Evolutionary conservation across 306 rosid species (phyloP), one percentile per base, ranked within the genome.

Genomic region (Delonix regia): DNA sequence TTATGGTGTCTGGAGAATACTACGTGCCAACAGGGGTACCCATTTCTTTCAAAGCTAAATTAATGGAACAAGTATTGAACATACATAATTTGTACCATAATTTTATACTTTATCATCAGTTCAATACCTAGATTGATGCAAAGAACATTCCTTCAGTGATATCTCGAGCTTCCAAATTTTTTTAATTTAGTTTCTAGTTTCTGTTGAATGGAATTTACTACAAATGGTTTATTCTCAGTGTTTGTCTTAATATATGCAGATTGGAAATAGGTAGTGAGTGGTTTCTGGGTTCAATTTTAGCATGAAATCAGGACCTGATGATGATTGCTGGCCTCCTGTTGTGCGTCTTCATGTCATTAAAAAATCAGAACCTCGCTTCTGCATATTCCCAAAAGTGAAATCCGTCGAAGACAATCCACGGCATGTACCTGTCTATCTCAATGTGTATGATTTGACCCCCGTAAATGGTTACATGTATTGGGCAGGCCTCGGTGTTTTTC

Each of bases 401-500:
- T 39, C 51, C 1, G 49, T 39, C 39, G 52, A 21, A 4, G 51
- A 66, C 71, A 39, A 0, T 66, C 51, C 51, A 21, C n/a, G 15
- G 71, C 21, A 4, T 19, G 51, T 38, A 19, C 52, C 51, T 39
- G 33, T 66, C 51, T 66, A 66, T 66, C 71, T 66, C 51, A 66
- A 66, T 39, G 71, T 39, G 33, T 66, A 66, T 22, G 71, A 66
- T 66, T 66, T 66, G 33, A 66, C 52, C 19, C 18, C 51, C 7
- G 71, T 16, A 38, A 66, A 66, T 21, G 52, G 71, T 12, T 66
- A 41, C 71, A 9, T 39, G 51, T 66, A 66, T 8, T 66, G 71
- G 71, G 71, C 52, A 39, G 71, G 71, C 71, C 51, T 66, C 10
- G 71, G 71, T 19, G 16, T 66, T 38, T 66, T 39, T 21, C 71